Evolutionary conservation across 495 filamentous ascomycete species (phyloP).

Genomic region (Podospora sp.): DNA sequence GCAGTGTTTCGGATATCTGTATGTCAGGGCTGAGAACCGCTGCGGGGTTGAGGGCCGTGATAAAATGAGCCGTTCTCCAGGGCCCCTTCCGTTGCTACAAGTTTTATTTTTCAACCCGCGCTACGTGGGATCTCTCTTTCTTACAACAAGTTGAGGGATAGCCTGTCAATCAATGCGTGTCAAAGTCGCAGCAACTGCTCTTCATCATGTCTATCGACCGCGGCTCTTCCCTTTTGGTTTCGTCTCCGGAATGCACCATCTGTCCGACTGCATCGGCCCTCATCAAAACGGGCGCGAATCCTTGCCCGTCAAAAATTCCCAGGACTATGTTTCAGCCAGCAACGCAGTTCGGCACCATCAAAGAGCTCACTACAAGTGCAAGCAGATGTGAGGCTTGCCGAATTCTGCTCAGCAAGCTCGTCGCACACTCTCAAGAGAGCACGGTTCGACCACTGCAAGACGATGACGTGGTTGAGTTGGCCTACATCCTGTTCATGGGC

Average conservation of each 20-base stretch:
- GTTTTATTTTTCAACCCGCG: too few relatives aligned
- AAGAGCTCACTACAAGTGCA: neutral
- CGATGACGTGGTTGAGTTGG: slow-evolving; percentile 6
- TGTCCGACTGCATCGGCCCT: neutral
- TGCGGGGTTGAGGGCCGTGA: too few relatives aligned
- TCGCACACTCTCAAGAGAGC: neutral
- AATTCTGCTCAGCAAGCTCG: neutral
- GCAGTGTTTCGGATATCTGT: too few relatives aligned
- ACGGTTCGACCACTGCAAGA: neutral
- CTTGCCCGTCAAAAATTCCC: neutral
- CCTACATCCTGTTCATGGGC: neutral
- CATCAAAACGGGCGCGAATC: neutral
- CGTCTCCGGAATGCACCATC: neutral
- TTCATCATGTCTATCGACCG: too few relatives aligned
- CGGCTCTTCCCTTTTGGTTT: neutral
- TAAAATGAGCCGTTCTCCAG: too few relatives aligned
- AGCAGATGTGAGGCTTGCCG: neutral
- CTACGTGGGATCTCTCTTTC: too few relatives aligned
- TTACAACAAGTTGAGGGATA: too few relatives aligned
- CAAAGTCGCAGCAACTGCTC: too few relatives aligned
- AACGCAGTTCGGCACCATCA: neutral
- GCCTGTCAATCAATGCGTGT: too few relatives aligned
- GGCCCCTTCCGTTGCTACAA: too few relatives aligned
- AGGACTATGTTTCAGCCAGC: neutral
- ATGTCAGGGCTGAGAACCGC: too few relatives aligned